Evolutionary conservation across 202 grass and related monocot genomes (phyloP).

Genomic region (Cymbopogon flexuosus): DNA sequence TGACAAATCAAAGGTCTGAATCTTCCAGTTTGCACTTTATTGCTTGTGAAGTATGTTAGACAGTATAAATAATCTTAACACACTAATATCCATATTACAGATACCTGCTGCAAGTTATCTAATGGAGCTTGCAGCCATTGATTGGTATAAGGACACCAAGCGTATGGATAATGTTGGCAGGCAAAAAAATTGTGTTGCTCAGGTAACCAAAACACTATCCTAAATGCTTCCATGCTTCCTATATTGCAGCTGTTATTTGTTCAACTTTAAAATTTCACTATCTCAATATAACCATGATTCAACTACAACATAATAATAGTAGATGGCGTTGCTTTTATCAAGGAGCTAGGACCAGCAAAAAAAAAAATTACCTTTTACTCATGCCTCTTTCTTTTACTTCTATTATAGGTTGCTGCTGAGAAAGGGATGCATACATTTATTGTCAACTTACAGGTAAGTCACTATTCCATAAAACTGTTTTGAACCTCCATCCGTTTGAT

Average conservation of each 20-base stretch:
- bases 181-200: slow-evolving; percentile 66
- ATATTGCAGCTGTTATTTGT: not conserved
- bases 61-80: slow-evolving; percentile 14
- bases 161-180: slow-evolving; percentile 87
- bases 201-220: slow-evolving; percentile 40
- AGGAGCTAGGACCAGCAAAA: not conserved
- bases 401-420: slow-evolving; percentile 73
- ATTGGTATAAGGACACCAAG: slow-evolving; percentile 81
- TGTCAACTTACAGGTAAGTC: slow-evolving; percentile 77
- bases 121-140: slow-evolving; percentile 78
- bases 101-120: slow-evolving; percentile 70
- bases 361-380: not conserved
- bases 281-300: not conserved
- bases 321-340: not conserved
- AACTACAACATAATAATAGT: not conserved
- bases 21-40: slow-evolving; percentile 1
- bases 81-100: slow-evolving; percentile 40
- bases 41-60: not conserved
- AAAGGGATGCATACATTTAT: slow-evolving; percentile 77
- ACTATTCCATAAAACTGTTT: not conserved
- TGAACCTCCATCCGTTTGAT: not conserved
- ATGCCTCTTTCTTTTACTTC: not conserved
- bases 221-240: slow-evolving; percentile 17
- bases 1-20: slow-evolving; percentile 91
- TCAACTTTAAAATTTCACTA: not conserved